These are phyloP conservation scores for Pyropia haitanensis DNA, from an alignment of 23 red algal genomes.

Conservation along the genomic window DNA sequence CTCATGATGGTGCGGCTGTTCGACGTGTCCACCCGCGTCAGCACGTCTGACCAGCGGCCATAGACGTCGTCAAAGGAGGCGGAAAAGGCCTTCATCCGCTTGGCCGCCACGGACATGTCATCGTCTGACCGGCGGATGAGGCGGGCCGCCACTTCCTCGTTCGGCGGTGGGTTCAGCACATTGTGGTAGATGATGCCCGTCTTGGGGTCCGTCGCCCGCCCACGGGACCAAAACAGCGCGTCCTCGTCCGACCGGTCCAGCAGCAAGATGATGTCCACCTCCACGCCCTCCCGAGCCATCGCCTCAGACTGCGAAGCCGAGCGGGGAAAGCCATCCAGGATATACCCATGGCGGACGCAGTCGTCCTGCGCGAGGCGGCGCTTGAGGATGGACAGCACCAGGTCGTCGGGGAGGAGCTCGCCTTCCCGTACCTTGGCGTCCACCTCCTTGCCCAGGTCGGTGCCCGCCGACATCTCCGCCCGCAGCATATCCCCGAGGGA, in stretches of 20 bases:
- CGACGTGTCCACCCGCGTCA: no score
- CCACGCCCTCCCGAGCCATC: conserved; percentile 4
- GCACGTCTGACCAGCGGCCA: background rate
- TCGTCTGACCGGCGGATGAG: conserved; percentile 26
- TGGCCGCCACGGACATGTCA: conserved; percentile 1
- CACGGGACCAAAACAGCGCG: conserved; percentile 18
- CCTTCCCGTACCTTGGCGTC: background rate
- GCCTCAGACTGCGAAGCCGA: conserved; percentile 1
- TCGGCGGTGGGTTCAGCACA: conserved; percentile 12
- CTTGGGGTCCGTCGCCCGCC: conserved; percentile 13
- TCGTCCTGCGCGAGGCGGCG: conserved; percentile 18
- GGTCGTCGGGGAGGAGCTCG: conserved; percentile 30
- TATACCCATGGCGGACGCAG: conserved; percentile 20
- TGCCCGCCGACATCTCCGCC: conserved; percentile 12
- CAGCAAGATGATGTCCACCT: conserved; percentile 20
- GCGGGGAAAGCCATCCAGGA: conserved; percentile 45
- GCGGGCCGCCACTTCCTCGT: background rate
- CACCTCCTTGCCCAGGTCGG: conserved; percentile 3
- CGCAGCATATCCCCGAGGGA: conserved; percentile 19
- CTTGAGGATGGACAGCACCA: conserved; percentile 6
- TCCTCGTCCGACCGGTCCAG: conserved; percentile 34
- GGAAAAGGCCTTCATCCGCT: conserved; percentile 7
- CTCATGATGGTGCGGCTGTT: background rate
- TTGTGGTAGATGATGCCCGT: conserved; percentile 40
- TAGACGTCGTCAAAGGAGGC: background rate